Base-by-base conservation (phyloP, 768 basidiomycete species). In the Mycena latifolia region DNA sequence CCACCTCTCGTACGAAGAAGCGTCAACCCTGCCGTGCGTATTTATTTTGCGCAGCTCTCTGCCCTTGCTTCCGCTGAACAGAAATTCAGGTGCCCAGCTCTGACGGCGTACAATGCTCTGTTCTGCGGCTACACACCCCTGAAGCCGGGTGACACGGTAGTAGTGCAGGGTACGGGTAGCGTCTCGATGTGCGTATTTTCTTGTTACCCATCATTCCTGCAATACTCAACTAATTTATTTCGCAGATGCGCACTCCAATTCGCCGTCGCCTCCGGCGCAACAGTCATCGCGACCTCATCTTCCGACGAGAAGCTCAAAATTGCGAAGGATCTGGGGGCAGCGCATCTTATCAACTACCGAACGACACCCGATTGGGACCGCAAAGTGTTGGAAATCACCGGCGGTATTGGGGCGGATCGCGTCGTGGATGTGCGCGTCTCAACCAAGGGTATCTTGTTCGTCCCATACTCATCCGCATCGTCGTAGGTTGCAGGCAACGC, bases 1-100 rank as follows among this genome's bases (percentile, higher is more conserved):
- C 10, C 84, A 89, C 71, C 80, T 91, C 20, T 83, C 83, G 1
- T 89, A 86, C 67, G 86, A 87, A 64, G 87, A 92, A 71, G 91
- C 85, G 0, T 86, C 91, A 0, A 88, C 89, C 29, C 77, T 92
- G 5, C 87, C 89, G 79, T 89, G 71, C 33, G 82, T 75, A 15
- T 14, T 8, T 14, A 35, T 35, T 35, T 39, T 17, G 37, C 31
- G 4, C n/a, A n/a, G 24, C 14, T 41, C 58, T 22, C 25, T 5
- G 12, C n/a, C 22, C 10, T 46, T 47, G 33, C 8, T 24, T 46
- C 24, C 27, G 9, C 20, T 46, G 17, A 39, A 11, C 22, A 20
- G 18, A 14, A 6, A 24, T 8, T 12, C 37, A 80, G 77, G 28
- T 83, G 79, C 62, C 84, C 85, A 12, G 85, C 79, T 1, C 66